phyloP scores from a whole-genome alignment of 2,329 filamentous ascomycete genomes.

The Tolypocladium tundrense region DNA sequence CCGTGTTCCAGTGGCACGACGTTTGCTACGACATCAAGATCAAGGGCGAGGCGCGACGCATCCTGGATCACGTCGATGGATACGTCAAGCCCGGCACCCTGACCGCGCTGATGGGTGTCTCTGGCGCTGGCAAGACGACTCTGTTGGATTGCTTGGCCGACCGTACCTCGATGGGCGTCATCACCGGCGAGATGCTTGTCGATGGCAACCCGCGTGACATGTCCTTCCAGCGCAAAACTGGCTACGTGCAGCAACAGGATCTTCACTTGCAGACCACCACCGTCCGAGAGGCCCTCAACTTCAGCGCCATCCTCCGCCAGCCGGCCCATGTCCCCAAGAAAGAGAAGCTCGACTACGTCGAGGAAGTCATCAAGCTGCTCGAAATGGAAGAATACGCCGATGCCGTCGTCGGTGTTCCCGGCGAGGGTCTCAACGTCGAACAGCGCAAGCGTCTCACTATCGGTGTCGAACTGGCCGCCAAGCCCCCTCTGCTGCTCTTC shows the following conservation, averaged over 20 bases:
- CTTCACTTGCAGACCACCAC: conserved; percentile 76
- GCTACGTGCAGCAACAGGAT: conserved; percentile 90
- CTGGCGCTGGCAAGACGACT: conserved; percentile 90
- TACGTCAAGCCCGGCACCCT: conserved; percentile 91
- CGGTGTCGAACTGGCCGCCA: conserved; percentile 90
- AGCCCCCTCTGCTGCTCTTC: conserved; percentile 81
- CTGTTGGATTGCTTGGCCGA: conserved; percentile 78
- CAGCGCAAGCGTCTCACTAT: conserved; percentile 76
- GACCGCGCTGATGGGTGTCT: conserved; percentile 85
- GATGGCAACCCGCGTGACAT: conserved; percentile 57
- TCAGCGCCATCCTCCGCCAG: conserved; percentile 78
- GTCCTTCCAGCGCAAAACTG: conserved; percentile 85
- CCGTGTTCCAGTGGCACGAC: conserved; percentile 77
- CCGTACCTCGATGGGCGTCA: conserved; percentile 79
- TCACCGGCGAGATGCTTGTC: conserved; percentile 70
- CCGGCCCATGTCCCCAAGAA: conserved; percentile 59
- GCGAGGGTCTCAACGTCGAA: conserved; percentile 70
- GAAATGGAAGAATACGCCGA: conserved; percentile 88
- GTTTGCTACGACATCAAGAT: conserved; percentile 72
- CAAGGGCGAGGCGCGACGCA: conserved; percentile 62
- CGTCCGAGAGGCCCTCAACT: conserved; percentile 78
- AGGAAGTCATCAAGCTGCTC: conserved; percentile 81
- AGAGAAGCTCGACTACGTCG: conserved; percentile 80
- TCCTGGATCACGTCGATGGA: conserved; percentile 78
- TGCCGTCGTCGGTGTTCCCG: conserved; percentile 80